Evolutionary conservation across 1,284 basidiomycete species (phyloP).

Genomic region (Sporisorium iseilematis-ciliati): DNA sequence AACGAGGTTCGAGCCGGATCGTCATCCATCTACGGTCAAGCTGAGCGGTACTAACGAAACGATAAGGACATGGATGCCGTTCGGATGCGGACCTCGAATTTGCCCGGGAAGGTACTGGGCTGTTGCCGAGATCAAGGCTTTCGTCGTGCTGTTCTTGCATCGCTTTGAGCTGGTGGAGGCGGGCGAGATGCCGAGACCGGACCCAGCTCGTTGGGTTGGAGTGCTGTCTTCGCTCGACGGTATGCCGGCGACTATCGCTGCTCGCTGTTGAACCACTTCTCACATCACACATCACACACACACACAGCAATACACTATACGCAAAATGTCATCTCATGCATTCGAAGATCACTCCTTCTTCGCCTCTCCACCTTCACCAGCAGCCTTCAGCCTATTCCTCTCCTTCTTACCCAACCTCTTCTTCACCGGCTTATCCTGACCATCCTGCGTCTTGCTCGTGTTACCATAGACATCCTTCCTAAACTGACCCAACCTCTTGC

Average conservation of each 20-base stretch:
- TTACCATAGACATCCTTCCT: conserved; percentile 72
- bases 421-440: conserved; percentile 70
- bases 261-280: not conserved
- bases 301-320: not conserved
- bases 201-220: conserved; percentile 19
- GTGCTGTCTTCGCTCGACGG: conserved; percentile 17
- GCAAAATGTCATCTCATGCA: no score
- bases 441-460: conserved; percentile 30
- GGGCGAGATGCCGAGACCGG: conserved; percentile 17
- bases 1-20: conserved; percentile 10
- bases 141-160: conserved; percentile 21
- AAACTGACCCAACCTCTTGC: conserved; percentile 80
- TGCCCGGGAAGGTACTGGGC: conserved; percentile 39
- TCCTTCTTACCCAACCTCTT: conserved; percentile 68
- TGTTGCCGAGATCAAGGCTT: conserved; percentile 33
- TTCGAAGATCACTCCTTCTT: conserved; percentile 9
- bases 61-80: conserved; percentile 24
- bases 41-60: conserved; percentile 8
- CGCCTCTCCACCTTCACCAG: conserved; percentile 4
- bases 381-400: conserved; percentile 51
- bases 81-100: conserved; percentile 18
- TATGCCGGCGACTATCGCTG: conserved; percentile 11
- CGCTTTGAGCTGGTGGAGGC: conserved; percentile 13
- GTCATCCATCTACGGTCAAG: not conserved
- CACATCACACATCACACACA: conserved; percentile 2